Evolutionary conservation across 2,329 filamentous ascomycete genomes (phyloP).

Genomic region (Cordyceps cateniannulata): DNA sequence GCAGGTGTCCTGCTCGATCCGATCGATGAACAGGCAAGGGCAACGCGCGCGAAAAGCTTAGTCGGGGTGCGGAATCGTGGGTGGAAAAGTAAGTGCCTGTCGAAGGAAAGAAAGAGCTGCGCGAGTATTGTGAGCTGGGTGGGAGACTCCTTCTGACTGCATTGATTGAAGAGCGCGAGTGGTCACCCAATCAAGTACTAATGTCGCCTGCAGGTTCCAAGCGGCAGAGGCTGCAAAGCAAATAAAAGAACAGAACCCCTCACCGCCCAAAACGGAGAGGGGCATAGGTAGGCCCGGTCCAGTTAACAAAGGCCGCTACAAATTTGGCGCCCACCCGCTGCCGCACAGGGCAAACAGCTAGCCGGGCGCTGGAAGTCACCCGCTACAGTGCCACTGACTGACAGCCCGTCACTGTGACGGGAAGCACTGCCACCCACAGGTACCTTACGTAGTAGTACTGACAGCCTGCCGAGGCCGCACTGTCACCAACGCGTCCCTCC

Average conservation of each 20-base stretch:
- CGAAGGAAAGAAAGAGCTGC: not conserved
- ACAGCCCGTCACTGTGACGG: not conserved
- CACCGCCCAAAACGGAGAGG: constrained; percentile 11
- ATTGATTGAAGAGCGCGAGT: constrained; percentile 1
- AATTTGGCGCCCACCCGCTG: not conserved
- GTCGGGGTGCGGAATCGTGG: not conserved
- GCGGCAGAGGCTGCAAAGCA: constrained; percentile 1
- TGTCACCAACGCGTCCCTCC: no score
- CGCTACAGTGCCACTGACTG: not conserved
- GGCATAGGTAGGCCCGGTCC: not conserved
- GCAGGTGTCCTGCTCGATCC: not conserved
- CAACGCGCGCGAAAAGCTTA: not conserved
- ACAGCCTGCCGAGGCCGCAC: not conserved
- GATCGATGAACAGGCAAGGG: not conserved
- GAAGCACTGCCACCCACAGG: not conserved
- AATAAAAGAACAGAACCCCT: constrained; percentile 12
- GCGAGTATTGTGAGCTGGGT: not conserved
- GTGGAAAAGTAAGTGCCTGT: not conserved
- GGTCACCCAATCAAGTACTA: constrained; percentile 9
- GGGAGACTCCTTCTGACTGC: constrained; percentile 3
- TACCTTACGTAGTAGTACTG: not conserved
- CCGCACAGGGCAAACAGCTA: not conserved
- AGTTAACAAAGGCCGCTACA: constrained; percentile 1
- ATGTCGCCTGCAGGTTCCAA: constrained; percentile 6
- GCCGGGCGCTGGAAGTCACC: not conserved